Evolutionary conservation across 768 basidiomycete species (phyloP).

Genomic region (Sutorius australiensis): DNA sequence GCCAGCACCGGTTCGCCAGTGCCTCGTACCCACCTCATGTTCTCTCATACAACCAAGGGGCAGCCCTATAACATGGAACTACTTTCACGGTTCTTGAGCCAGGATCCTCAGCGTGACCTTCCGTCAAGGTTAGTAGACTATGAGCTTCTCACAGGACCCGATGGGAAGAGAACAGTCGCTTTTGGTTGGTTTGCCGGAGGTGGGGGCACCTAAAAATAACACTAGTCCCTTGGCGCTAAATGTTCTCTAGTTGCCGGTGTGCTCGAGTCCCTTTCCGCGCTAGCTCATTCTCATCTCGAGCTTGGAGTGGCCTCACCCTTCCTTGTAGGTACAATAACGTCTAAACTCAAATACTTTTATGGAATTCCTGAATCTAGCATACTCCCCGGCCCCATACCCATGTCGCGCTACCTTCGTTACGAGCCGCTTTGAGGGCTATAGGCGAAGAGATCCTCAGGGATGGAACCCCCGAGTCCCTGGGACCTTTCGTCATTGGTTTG

Average conservation of each 20-base stretch:
- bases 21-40: slow-evolving; percentile 79
- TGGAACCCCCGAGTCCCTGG: slow-evolving; percentile 60
- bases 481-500: slow-evolving; percentile 77
- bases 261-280: slow-evolving; percentile 73
- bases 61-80: slow-evolving; percentile 83
- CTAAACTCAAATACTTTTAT: neutral
- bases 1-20: slow-evolving; percentile 20
- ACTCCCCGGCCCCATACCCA: slow-evolving; percentile 80
- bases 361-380: slow-evolving; percentile 34
- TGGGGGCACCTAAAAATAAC: slow-evolving; percentile 30
- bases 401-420: slow-evolving; percentile 51
- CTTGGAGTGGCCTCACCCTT: slow-evolving; percentile 80
- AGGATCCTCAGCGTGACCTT: slow-evolving; percentile 15
- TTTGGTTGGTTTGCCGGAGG: slow-evolving; percentile 95
- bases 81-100: slow-evolving; percentile 57
- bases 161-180: slow-evolving; percentile 75
- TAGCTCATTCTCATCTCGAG: slow-evolving; percentile 76
- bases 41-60: slow-evolving; percentile 88
- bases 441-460: slow-evolving; percentile 51
- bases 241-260: slow-evolving; percentile 66
- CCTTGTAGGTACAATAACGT: slow-evolving; percentile 46
- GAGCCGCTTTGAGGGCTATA: slow-evolving; percentile 50
- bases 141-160: slow-evolving; percentile 64
- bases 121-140: slow-evolving; percentile 73
- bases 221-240: neutral